phyloP scores from a whole-genome alignment of 345 rosid species.

The Raphanus raphanistrum region DNA sequence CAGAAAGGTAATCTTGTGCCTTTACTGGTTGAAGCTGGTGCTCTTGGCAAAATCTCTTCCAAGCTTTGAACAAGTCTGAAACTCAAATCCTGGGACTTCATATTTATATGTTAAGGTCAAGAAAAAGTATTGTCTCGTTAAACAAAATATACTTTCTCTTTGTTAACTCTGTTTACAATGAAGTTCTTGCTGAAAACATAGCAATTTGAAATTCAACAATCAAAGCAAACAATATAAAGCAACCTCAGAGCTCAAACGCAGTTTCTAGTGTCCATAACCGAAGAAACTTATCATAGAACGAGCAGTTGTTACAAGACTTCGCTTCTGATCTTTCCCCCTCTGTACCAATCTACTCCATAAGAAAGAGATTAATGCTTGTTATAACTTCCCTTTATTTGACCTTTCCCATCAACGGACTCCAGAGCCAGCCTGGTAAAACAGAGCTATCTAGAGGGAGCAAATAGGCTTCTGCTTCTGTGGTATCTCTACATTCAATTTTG shows the following conservation, averaged over 20 bases:
- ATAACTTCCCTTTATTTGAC: conserved; percentile 60
- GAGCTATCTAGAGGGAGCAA: too few species aligned
- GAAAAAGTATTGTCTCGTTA: not conserved
- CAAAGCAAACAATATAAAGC: not conserved
- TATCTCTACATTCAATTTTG: too few species aligned
- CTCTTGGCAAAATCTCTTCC: conserved; percentile 45
- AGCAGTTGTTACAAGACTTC: conserved; percentile 69
- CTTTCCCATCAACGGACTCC: conserved; percentile 46
- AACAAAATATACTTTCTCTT: not conserved
- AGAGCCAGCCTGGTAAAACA: too few species aligned
- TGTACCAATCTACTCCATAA: conserved; percentile 91
- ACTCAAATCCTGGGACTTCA: not conserved
- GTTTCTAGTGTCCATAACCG: conserved; percentile 62
- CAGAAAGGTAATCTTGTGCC: conserved; percentile 53
- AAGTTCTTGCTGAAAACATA: not conserved
- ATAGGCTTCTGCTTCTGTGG: too few species aligned
- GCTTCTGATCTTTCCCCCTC: conserved; percentile 43
- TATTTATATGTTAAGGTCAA: not conserved
- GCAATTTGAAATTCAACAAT: not conserved
- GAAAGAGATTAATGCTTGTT: conserved; percentile 67
- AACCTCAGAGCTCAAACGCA: not conserved
- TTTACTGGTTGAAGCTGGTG: conserved; percentile 61
- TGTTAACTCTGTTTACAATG: not conserved
- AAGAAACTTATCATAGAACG: conserved; percentile 73
- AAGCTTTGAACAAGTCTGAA: conserved; percentile 35